Evolutionary conservation across 345 rosid species (phyloP).

Genomic region (Syzygium jambos): DNA sequence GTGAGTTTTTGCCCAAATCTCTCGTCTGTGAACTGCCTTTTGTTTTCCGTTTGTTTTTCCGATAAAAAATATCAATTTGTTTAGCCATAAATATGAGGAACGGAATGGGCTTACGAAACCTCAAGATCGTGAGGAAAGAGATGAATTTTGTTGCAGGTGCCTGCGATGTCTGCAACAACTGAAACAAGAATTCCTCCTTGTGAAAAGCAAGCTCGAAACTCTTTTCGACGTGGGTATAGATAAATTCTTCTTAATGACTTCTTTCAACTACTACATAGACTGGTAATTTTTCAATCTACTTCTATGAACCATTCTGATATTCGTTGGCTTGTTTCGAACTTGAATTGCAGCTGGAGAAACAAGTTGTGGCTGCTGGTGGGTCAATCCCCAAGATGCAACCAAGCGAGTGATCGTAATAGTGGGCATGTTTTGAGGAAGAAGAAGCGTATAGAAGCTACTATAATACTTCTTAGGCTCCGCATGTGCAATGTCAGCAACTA

Average conservation of each 20-base stretch:
- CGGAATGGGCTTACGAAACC: too few species aligned
- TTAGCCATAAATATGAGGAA: neutral
- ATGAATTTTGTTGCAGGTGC: slow-evolving; percentile 36
- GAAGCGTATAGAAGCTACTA: neutral
- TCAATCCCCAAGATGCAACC: slow-evolving; percentile 22
- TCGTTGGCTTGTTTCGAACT: neutral
- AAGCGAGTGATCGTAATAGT: neutral
- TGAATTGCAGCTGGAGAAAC: slow-evolving; percentile 67
- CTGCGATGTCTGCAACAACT: slow-evolving; percentile 72
- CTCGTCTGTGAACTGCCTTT: neutral
- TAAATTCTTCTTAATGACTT: neutral
- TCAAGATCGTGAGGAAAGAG: neutral
- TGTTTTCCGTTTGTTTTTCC: neutral
- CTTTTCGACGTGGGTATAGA: slow-evolving; percentile 41
- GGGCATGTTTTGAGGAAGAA: neutral
- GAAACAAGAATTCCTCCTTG: slow-evolving; percentile 63
- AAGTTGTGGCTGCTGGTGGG: slow-evolving; percentile 82
- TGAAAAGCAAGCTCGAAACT: slow-evolving; percentile 67
- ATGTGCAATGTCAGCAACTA: too few species aligned
- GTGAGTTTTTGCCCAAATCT: slow-evolving; percentile 22
- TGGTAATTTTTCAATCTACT: neutral
- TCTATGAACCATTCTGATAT: neutral
- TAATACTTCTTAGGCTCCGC: neutral
- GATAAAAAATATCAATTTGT: neutral
- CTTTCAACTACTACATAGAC: neutral